A percentile compares a stretch with the other conserved stretches of the same genome.
Evolutionary conservation across 2,329 filamentous ascomycete species (phyloP).

Genomic region (Paracoccidioides lutzii): DNA sequence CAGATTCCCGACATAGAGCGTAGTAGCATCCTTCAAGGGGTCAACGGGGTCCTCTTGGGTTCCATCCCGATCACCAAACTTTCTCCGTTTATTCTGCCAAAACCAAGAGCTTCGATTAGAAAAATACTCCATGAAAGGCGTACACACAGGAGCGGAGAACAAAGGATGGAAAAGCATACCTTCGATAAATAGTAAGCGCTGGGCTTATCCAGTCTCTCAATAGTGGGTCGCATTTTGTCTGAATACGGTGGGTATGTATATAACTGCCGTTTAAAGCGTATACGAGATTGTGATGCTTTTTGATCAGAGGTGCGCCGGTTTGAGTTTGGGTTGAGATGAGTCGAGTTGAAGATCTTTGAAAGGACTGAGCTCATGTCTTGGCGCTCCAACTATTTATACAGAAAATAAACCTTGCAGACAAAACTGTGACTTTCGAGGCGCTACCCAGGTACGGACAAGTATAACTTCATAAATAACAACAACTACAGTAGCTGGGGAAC

Average conservation of each 20-base stretch:
- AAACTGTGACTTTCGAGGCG: background rate
- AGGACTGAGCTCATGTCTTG: conserved; percentile 1
- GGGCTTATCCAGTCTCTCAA: conserved; percentile 84
- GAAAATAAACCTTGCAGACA: background rate
- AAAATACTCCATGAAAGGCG: background rate
- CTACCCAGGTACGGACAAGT: background rate
- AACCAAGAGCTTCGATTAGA: background rate
- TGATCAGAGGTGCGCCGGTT: background rate
- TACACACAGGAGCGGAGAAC: background rate
- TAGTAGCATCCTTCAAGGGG: conserved; percentile 74
- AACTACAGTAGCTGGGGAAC: background rate
- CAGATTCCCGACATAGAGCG: conserved; percentile 95
- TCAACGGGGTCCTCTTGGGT: conserved; percentile 55
- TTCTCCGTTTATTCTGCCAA: conserved; percentile 56
- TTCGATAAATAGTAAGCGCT: conserved; percentile 84
- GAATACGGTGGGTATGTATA: background rate
- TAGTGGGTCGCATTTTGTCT: conserved; percentile 41
- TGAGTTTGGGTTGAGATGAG: background rate
- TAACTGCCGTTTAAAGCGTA: background rate
- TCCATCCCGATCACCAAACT: conserved; percentile 45
- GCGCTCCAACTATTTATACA: background rate
- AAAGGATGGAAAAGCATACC: conserved; percentile 36
- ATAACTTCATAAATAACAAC: background rate
- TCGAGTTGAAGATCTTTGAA: background rate
- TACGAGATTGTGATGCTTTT: too few species aligned